Base-by-base conservation (phyloP, 495 filamentous ascomycete species). In the Penicillium waksmanii region DNA sequence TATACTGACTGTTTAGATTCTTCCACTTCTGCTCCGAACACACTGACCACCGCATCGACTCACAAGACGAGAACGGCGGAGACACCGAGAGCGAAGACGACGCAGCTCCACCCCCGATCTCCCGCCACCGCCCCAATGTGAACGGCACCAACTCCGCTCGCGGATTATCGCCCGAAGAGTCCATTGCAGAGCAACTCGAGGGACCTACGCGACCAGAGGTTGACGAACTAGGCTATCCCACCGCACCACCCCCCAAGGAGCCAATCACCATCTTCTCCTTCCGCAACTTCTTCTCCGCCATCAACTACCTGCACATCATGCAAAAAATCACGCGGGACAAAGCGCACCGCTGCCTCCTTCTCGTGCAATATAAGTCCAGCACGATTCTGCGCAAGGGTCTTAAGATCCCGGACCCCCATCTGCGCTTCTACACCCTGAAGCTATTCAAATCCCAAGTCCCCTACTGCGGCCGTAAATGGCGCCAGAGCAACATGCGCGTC, bases 361-460 rank as follows among this genome's bases (percentile, higher is more conserved):
- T 98, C 40, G 92, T 98, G 12, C 89, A 95, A 61, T 98, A 97
- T 80, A 98, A 97, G 74, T 91, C 87, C 8, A 91, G 88, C 61
- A 89, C 88, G 44, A 93, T 96, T 63, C 82, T 98, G 11, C 89
- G 91, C 56, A 96, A 96, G 69, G 83, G 87, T 5, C 84, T 98
- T 33, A 96, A 96, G 65, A 90, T 96, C 36, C 93, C 93, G 2
- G 92, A 98, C 67, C 88, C 85, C 1, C 80, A 92, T 60, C 82
- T 98, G 18, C 88, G 96, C 8, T 86, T 94, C 27, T 97, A 97
- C 77, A 96, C 94, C 8, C 86, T 98, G 66, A 98, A 98, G 69
- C 84, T 98, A 0, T 97, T 97, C 86, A 98, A 98, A 73, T 92
- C 90, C 56, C 96, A 98, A 68, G 95, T 98, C 1, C 95, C 95